phyloP scores from a whole-genome alignment of 148 eudicot species.

The Diospyros kaki region DNA sequence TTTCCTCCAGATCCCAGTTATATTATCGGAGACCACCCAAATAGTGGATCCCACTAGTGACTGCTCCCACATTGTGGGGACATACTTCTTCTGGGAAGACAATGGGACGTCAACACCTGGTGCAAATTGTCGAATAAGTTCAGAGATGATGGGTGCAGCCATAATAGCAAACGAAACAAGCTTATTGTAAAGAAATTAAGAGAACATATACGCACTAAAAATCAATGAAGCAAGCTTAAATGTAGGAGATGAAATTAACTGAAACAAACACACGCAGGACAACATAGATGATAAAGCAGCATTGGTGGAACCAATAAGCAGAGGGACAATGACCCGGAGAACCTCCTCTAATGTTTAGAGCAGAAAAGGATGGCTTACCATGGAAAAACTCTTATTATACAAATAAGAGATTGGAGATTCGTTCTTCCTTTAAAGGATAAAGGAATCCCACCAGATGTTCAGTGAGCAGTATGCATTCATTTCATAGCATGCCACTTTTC shows the following conservation, averaged over 20 bases:
- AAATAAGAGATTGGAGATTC: slow-evolving; percentile 3
- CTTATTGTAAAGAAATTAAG: background rate
- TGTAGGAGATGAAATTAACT: no score
- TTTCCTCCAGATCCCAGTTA: slow-evolving; percentile 72
- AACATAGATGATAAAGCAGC: background rate
- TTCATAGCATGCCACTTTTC: background rate
- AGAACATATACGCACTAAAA: background rate
- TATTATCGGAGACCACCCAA: slow-evolving; percentile 56
- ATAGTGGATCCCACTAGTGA: slow-evolving; percentile 62
- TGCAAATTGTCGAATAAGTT: slow-evolving; percentile 4
- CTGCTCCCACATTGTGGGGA: slow-evolving; percentile 56
- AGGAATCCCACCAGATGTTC: background rate
- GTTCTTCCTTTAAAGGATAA: background rate
- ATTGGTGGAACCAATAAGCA: background rate
- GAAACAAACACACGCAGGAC: background rate
- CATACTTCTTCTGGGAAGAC: slow-evolving; percentile 57
- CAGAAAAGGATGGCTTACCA: background rate
- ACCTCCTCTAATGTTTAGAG: background rate
- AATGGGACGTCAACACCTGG: slow-evolving; percentile 64
- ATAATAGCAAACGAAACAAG: background rate
- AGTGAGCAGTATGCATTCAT: background rate
- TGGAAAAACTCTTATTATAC: background rate
- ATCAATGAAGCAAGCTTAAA: no score
- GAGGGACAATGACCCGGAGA: background rate
- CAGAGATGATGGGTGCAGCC: background rate